phyloP scores from a whole-genome alignment of 768 basidiomycete species.

The Kwoniella bestiolae region DNA sequence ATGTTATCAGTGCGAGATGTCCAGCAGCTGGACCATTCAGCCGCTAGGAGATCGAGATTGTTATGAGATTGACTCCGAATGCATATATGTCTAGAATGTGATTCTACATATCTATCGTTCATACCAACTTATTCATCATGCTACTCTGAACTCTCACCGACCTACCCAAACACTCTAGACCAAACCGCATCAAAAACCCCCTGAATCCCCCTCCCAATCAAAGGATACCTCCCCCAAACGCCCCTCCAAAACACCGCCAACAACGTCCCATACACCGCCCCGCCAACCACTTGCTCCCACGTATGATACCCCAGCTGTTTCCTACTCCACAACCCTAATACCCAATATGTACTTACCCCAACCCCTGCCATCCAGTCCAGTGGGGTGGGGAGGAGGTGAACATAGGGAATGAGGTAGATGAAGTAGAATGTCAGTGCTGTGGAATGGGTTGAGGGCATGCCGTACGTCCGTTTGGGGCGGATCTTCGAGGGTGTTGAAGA shows the following conservation, averaged over 20 bases:
- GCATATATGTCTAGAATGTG: no score
- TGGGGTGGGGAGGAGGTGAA: slow-evolving; percentile 18
- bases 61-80: no score
- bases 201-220: slow-evolving; percentile 22
- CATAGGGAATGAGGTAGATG: slow-evolving; percentile 55
- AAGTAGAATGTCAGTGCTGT: slow-evolving; percentile 59
- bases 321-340: slow-evolving; percentile 45
- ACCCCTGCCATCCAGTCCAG: neutral
- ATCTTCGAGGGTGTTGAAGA: slow-evolving; percentile 32
- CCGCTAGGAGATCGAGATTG: no score
- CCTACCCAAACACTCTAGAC: slow-evolving; percentile 25
- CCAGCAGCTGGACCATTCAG: no score
- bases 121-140: neutral
- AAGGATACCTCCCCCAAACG: slow-evolving; percentile 27
- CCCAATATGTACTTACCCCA: slow-evolving; percentile 31
- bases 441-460: slow-evolving; percentile 61
- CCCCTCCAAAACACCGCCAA: slow-evolving; percentile 38
- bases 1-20: neutral
- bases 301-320: slow-evolving; percentile 56
- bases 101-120: neutral
- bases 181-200: slow-evolving; percentile 31
- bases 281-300: slow-evolving; percentile 41
- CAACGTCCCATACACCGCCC: slow-evolving; percentile 33
- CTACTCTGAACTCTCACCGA: neutral
- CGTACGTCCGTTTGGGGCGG: slow-evolving; percentile 58